Base-by-base conservation (phyloP, 352 stramenopile genomes). In the Phytophthora capsici region DNA sequence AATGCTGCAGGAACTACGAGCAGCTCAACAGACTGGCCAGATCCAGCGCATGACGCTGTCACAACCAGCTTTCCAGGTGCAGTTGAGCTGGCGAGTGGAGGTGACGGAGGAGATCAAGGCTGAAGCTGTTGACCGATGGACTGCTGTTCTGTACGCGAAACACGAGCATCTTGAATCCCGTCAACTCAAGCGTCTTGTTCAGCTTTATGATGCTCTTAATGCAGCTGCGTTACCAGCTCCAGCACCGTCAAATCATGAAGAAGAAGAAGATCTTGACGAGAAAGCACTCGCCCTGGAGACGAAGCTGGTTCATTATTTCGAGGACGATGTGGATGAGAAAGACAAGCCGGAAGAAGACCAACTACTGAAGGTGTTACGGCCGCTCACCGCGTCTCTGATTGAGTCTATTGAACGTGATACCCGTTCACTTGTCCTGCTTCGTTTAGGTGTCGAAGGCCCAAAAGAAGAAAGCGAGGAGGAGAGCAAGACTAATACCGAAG, bases 231-330 rank as follows among this genome's bases (percentile, higher is more conserved):
- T 83, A 3, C 57, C 75, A 13, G 49, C 49, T n/a, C 41, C 61
- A 51, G 49, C 54, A 48, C 40, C 44, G 12, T 51, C 28, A 57
- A 52, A 20, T 43, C 8, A 36, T 19, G 47, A 51, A 0, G 66
- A 64, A 14, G 34, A 75, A 7, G 61, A 66, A 51, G 37, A 32
- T 57, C 34, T 62, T 12, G 63, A 70, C 6, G 62, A 62, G 2
- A 82, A 84, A 58, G 79, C 75, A 0, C 65, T 30, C 12, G 51
- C 54, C 25, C 56, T 90, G 5, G 81, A 92, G 48, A 46, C 66
- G 4, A 84, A 80, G 25, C 64, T 94, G 10, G 65, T 76, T 6
- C 64, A 61, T 13, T 94, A 94, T 61, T 93, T 94, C 69, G 79
- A 91, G 7, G 70, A 88, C 17, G 69, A 86, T 26, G 22, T 28